Base-by-base conservation (phyloP, 345 rosid species). In the Gossypium turneri region DNA sequence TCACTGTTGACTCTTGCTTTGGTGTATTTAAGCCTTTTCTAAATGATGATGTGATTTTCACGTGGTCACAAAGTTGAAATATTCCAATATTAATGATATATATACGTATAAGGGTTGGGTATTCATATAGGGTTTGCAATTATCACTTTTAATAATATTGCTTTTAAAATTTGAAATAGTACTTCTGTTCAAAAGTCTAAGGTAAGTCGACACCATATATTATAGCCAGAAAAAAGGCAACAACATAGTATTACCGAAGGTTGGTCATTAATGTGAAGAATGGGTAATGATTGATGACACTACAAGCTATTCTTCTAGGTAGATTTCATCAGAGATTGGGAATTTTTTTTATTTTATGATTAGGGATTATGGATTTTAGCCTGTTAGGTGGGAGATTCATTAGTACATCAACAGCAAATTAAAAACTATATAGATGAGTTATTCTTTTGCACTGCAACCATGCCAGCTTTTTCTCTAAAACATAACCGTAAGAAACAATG, bases 151-250 rank as follows among this genome's bases (percentile, higher is more conserved):
- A 27, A 27, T 27, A 27, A 27, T 27, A 27, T 27, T 27, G 0
- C 0, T 27, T 27, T 27, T 0, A 27, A 27, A 27, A 2, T 27
- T 27, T 27, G 2, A 27, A 27, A 27, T 2, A 2, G 0, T 27
- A 2, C 3, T 27, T 27, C 3, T 27, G 2, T 27, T 27, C 3
- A 27, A 27, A 27, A 22, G 24, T 22, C 24, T 22, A 22, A 22
- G 24, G 24, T 22, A 22, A 22, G 24, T 22, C 24, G 24, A 22
- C 24, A 22, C 24, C 24, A 1, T 22, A 22, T 22, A 17, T 16
- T 52, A 38, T 64, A n/a, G 50, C 50, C 68, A 41, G 50, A 48
- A 64, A 64, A n/a, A n/a, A n/a, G n/a, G n/a, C n/a, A n/a, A n/a
- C n/a, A n/a, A n/a, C n/a, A n/a, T n/a, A n/a, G n/a, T n/a, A n/a